Base-by-base conservation (phyloP, 1,284 basidiomycete genomes). In the Cerrena zonata region DNA sequence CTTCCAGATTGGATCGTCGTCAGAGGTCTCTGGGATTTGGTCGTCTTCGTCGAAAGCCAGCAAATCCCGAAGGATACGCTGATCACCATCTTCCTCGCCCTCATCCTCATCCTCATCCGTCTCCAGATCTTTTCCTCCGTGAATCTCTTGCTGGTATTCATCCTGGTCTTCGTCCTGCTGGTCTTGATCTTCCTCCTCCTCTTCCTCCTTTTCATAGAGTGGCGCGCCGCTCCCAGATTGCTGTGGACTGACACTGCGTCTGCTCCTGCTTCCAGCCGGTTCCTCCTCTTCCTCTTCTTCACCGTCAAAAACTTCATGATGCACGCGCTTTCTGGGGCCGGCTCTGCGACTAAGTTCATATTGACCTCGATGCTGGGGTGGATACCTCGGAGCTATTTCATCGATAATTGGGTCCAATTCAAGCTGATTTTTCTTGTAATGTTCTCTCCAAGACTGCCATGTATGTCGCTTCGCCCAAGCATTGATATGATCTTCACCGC, bases 361-460 rank as follows among this genome's bases (percentile, higher is more conserved):
- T 11, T 55, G 49, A 4, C 59, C 60, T 42, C 62, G 61, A 2
- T 57, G 56, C 19, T 59, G 60, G 2, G 59, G 59, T 4, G 62
- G 61, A 25, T 61, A 45, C 53, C 78, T 69, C 19, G 74, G 73
- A 2, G 85, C 84, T 3, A 83, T 74, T 2, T 63, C 62, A 1
- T 74, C 66, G 47, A 89, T 86, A 34, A 76, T 66, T 19, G 60
- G 63, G 59, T 87, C 82, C 42, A 89, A 72, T 2, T 76, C 70
- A 0, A 65, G 59, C 0, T 76, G 65, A 53, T 85, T 78, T 59
- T 84, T 86, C 68, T 84, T 86, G 68, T 88, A 89, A 18, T 84
- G 73, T 59, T 88, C 84, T 30, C 83, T 74, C 86, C 86, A 89
- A 4, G 86, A 87, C 54, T 84, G 81, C 80, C 82, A 84, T 2